phyloP scores from a whole-genome alignment of 257 asterid genomes.

The Ilex aquifolium region DNA sequence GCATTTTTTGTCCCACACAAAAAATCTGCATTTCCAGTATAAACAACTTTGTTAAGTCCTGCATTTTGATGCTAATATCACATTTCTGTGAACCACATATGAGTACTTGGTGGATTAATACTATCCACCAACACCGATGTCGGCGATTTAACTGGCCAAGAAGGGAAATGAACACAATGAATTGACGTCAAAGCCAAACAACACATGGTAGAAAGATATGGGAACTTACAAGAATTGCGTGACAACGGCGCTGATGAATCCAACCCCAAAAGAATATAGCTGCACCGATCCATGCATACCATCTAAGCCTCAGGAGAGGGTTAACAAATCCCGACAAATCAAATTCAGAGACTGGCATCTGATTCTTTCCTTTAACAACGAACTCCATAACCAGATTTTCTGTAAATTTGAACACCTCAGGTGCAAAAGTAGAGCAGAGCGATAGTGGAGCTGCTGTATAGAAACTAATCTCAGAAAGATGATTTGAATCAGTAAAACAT shows the following conservation, averaged over 20 bases:
- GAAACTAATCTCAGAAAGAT: conserved; percentile 48
- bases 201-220: background rate
- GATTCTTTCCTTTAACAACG: conserved; percentile 60
- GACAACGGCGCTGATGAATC: conserved; percentile 77
- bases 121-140: too few relatives aligned
- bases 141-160: too few relatives aligned
- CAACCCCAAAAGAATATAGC: conserved; percentile 65
- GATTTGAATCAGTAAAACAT: conserved; percentile 10
- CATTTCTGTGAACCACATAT: too few relatives aligned
- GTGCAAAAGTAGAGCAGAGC: conserved; percentile 53
- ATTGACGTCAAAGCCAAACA: background rate
- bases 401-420: conserved; percentile 48
- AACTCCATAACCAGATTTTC: conserved; percentile 39
- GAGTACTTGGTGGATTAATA: too few relatives aligned
- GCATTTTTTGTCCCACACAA: too few relatives aligned
- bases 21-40: too few relatives aligned
- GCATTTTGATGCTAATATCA: too few relatives aligned
- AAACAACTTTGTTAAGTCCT: too few relatives aligned
- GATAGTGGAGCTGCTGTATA: conserved; percentile 87
- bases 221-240: conserved; percentile 67
- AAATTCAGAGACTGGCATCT: conserved; percentile 35
- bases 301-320: conserved; percentile 60
- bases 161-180: background rate
- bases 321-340: conserved; percentile 40
- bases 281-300: conserved; percentile 83